phyloP scores from a whole-genome alignment of 2,329 filamentous ascomycete genomes.

The Tothia fuscella region DNA sequence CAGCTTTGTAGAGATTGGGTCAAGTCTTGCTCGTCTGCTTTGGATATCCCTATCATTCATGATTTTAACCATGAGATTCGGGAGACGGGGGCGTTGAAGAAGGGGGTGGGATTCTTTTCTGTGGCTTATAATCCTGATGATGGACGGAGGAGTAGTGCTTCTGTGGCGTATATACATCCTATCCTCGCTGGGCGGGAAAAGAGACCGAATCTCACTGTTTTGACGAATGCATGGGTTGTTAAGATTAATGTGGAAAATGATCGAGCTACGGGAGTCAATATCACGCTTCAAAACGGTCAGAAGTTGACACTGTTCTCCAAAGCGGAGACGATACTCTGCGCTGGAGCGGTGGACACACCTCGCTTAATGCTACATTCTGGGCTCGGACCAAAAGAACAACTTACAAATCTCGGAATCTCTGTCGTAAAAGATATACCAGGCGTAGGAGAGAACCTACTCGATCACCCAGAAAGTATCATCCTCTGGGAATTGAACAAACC shows the following conservation, averaged over 20 bases:
- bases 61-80: slow-evolving; percentile 84
- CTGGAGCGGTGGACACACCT: slow-evolving; percentile 72
- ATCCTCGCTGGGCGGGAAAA: slow-evolving; percentile 74
- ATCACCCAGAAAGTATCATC: slow-evolving; percentile 55
- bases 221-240: slow-evolving; percentile 81
- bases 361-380: slow-evolving; percentile 46
- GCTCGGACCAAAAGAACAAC: slow-evolving; percentile 37
- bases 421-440: slow-evolving; percentile 49
- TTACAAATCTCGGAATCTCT: slow-evolving; percentile 35
- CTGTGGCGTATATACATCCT: slow-evolving; percentile 86
- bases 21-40: slow-evolving; percentile 61
- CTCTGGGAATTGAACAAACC: slow-evolving; percentile 71
- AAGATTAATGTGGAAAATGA: slow-evolving; percentile 62
- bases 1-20: slow-evolving; percentile 90
- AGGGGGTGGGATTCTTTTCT: slow-evolving; percentile 81
- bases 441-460: slow-evolving; percentile 52
- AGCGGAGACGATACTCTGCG: slow-evolving; percentile 67
- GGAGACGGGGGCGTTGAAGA: slow-evolving; percentile 56
- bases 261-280: slow-evolving; percentile 59
- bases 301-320: slow-evolving; percentile 47
- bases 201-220: slow-evolving; percentile 69
- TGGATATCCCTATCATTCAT: slow-evolving; percentile 67
- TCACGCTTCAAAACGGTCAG: slow-evolving; percentile 51
- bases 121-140: slow-evolving; percentile 86
- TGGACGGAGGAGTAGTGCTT: slow-evolving; percentile 71